phyloP scores from a whole-genome alignment of 1,284 basidiomycete genomes.

The Heimioporus punctisporus region DNA sequence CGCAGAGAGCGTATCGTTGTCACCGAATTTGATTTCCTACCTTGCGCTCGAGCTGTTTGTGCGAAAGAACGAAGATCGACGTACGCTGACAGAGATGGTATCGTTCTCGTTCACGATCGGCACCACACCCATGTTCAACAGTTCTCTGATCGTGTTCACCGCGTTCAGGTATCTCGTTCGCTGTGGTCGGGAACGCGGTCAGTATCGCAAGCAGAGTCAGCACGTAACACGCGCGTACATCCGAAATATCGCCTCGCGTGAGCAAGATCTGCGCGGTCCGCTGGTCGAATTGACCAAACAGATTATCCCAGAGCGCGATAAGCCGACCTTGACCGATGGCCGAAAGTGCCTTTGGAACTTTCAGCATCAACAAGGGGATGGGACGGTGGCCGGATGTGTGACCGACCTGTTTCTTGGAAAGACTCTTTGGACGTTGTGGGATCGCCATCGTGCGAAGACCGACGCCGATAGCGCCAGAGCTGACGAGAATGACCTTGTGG shows the following conservation, averaged over 20 bases:
- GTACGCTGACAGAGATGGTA: constrained; percentile 91
- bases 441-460: constrained; percentile 93
- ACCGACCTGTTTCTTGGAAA: constrained; percentile 88
- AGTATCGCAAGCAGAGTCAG: too few species aligned
- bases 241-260: constrained; percentile 96
- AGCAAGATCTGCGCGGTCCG: constrained; percentile 96
- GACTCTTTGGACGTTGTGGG: constrained; percentile 76
- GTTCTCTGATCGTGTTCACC: constrained; percentile 90
- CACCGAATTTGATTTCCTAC: constrained; percentile 99
- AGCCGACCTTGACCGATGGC: constrained; percentile 97
- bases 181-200: constrained; percentile 50
- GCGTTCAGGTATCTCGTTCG: constrained; percentile 94
- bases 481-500: constrained; percentile 95
- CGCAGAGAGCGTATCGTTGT: constrained; percentile 98
- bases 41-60: constrained; percentile 2
- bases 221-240: constrained; percentile 58
- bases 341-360: constrained; percentile 77
- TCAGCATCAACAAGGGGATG: constrained; percentile 8
- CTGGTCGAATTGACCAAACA: constrained; percentile 93
- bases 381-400: not conserved
- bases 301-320: constrained; percentile 96
- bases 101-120: constrained; percentile 98
- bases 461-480: constrained; percentile 96
- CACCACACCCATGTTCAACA: constrained; percentile 89
- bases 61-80: constrained; percentile 32